These are phyloP conservation scores for Sugiyamaella valdiviana DNA, from an alignment of 805 yeast species.

Conservation along the genomic window DNA sequence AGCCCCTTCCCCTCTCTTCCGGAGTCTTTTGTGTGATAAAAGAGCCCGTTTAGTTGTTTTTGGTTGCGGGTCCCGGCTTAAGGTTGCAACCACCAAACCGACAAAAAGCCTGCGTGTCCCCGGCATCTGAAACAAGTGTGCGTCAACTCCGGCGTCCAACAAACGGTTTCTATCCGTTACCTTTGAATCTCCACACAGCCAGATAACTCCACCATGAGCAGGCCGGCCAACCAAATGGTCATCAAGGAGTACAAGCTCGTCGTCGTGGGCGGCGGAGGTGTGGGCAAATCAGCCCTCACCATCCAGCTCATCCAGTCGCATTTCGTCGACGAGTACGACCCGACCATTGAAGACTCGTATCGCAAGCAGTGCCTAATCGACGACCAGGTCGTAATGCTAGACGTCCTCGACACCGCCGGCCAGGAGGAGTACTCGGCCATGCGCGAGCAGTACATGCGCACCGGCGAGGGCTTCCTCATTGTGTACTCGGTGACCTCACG, in stretches of 20 bases:
- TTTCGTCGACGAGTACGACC: conserved; percentile 96
- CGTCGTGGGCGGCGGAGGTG: conserved; percentile 98
- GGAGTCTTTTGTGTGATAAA: background rate
- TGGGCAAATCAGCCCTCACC: conserved; percentile 94
- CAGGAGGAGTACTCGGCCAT: conserved; percentile 94
- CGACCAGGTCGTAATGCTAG: conserved; percentile 67
- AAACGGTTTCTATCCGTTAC: background rate
- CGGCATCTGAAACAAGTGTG: background rate
- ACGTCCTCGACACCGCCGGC: conserved; percentile 96
- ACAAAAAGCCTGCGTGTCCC: background rate
- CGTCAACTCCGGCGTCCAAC: background rate
- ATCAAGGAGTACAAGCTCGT: conserved; percentile 78
- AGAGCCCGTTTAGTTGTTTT: background rate
- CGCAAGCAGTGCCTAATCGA: conserved; percentile 84
- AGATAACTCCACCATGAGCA: background rate
- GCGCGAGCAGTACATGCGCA: conserved; percentile 92
- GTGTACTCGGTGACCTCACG: conserved; percentile 82
- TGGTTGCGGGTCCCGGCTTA: background rate
- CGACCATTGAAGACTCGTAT: conserved; percentile 75
- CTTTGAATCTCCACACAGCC: background rate
- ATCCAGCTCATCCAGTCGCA: conserved; percentile 92
- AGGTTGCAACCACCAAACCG: too few species aligned
- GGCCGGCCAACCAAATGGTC: conserved; percentile 6
- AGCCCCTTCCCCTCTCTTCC: background rate
- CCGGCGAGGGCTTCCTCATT: conserved; percentile 88